Percentiles rank a stretch among this genome's conserved stretches.
Evolutionary conservation across 352 stramenopile species (phyloP).

Genomic region (Globisporangium barbulae): DNA sequence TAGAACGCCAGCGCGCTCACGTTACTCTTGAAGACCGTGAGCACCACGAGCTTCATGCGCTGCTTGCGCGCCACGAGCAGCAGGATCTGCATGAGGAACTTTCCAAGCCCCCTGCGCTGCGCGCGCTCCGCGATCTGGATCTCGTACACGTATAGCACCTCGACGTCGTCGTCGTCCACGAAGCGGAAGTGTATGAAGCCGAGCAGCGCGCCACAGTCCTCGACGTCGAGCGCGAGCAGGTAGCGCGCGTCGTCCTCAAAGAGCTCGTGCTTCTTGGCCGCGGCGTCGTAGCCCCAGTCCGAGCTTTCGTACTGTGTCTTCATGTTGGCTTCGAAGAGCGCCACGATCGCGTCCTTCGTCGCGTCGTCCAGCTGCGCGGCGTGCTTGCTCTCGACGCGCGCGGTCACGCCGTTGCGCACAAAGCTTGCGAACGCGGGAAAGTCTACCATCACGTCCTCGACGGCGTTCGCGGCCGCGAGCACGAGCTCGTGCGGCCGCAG

Average conservation of each 20-base stretch:
- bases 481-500: slow-evolving; percentile 15
- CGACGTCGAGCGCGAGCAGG: slow-evolving; percentile 47
- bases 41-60: slow-evolving; percentile 88
- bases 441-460: slow-evolving; percentile 53
- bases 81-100: slow-evolving; percentile 90
- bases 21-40: slow-evolving; percentile 95
- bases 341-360: slow-evolving; percentile 37
- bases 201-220: slow-evolving; percentile 30
- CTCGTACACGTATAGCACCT: slow-evolving; percentile 94
- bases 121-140: slow-evolving; percentile 75
- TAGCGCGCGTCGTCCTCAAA: slow-evolving; percentile 86
- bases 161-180: slow-evolving; percentile 87
- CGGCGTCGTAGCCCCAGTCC: slow-evolving; percentile 89
- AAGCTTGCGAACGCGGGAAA: slow-evolving; percentile 61
- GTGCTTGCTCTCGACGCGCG: slow-evolving; percentile 40
- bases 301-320: slow-evolving; percentile 82
- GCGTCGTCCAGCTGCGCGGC: slow-evolving; percentile 31
- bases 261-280: slow-evolving; percentile 81
- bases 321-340: slow-evolving; percentile 93
- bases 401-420: slow-evolving; percentile 41
- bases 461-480: slow-evolving; percentile 48
- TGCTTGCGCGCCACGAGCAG: slow-evolving; percentile 75
- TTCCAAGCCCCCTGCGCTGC: slow-evolving; percentile 83
- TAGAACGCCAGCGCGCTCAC: slow-evolving; percentile 89
- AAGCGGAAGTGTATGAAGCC: slow-evolving; percentile 94